Evolutionary conservation across 2,329 filamentous ascomycete species (phyloP).

Genomic region (Botrytis fabae): DNA sequence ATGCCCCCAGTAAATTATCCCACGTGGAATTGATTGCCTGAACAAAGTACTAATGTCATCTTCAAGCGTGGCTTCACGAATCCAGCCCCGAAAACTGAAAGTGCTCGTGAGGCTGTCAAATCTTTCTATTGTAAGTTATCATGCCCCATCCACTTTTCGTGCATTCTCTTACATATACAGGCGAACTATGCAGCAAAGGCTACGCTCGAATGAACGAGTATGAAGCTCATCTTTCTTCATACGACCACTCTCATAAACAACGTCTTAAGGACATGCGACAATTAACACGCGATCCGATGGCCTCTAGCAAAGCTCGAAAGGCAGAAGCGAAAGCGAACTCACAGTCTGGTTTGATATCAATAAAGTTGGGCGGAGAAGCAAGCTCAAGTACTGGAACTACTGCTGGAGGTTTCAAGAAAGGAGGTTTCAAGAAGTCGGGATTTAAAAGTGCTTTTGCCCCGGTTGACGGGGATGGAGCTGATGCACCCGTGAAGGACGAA

Average conservation of each 20-base stretch:
- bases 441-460: constrained; percentile 76
- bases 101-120: constrained; percentile 72
- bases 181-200: constrained; percentile 85
- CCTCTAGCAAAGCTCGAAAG: constrained; percentile 63
- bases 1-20: constrained; percentile 57
- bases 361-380: constrained; percentile 56
- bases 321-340: constrained; percentile 68
- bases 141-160: neutral
- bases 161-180: constrained; percentile 37
- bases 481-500: constrained; percentile 44
- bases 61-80: constrained; percentile 49
- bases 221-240: constrained; percentile 89
- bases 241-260: constrained; percentile 94
- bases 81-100: constrained; percentile 53
- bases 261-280: constrained; percentile 86
- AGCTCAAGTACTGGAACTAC: constrained; percentile 34
- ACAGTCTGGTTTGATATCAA: constrained; percentile 62
- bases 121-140: constrained; percentile 68
- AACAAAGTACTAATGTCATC: constrained; percentile 27
- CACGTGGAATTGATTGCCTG: neutral
- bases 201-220: constrained; percentile 96
- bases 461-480: constrained; percentile 47
- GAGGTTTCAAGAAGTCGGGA: constrained; percentile 77
- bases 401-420: constrained; percentile 60
- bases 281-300: constrained; percentile 71